Base-by-base conservation (phyloP, 768 basidiomycete species). In the Exidia glandulosa region DNA sequence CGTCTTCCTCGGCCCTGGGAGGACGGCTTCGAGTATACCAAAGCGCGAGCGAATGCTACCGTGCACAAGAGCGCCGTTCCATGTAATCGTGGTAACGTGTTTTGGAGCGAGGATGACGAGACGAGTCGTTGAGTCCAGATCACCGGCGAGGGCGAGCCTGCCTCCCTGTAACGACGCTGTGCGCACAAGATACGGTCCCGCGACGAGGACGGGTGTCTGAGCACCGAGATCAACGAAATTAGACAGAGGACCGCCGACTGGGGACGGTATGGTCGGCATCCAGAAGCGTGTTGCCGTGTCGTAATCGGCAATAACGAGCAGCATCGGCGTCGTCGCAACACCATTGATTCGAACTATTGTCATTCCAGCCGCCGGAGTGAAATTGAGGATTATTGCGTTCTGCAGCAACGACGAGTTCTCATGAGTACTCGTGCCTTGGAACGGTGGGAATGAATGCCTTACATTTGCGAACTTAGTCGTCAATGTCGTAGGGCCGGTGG, bases 131-230 rank as follows among this genome's bases (percentile, higher is more conserved):
- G 59, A 59, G 59, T 67, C 66, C 48, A 68, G 23, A 56, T 72
- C 71, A 12, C 71, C 71, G 32, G 55, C 33, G n/a, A 72, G 64
- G 14, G 50, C 32, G 13, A 72, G 62, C 3, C 58, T 63, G 19
- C 29, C 34, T 13, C 56, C 61, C 3, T 52, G 34, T 31, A 66
- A 56, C 2, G 64, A 56, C 4, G 68, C 71, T 60, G 66, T 68
- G n/a, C 71, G 70, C 14, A 72, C 71, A 48, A 72, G 67, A 62
- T 71, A 71, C 23, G 71, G 69, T 3, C 71, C 71, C 29, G 61
- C 27, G 37, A 71, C 63, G 5, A 70, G 47, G 10, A 65, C 68
- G 30, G 65, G 62, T 1, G 64, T 61, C 31, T 64, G 19, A 55
- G 54, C 36, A 56, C 50, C 23, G 19, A 57, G 58, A 9, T 47